Percentiles rank a stretch among this genome's conserved stretches.
Evolutionary conservation across 2,329 filamentous ascomycete genomes (phyloP).

Genomic region (Massarina eburnea): DNA sequence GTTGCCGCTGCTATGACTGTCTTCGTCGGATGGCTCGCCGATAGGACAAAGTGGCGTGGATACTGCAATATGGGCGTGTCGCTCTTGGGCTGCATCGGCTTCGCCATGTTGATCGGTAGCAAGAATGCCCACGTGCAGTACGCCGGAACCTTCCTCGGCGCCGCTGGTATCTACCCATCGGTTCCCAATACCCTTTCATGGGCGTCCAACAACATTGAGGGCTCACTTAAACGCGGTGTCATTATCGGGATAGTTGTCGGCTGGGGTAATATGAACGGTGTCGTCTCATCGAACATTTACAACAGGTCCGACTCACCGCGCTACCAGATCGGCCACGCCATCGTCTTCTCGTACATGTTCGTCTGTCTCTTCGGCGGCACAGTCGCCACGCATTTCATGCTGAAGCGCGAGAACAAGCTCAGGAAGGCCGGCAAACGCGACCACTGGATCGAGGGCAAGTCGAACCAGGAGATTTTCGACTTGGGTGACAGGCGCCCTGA

Average conservation of each 20-base stretch:
- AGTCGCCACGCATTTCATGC: slow-evolving; percentile 62
- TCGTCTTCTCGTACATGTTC: slow-evolving; percentile 72
- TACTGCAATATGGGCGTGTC: slow-evolving; percentile 77
- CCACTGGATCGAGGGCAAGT: slow-evolving; percentile 66
- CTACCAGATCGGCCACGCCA: slow-evolving; percentile 73
- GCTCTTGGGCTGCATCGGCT: slow-evolving; percentile 73
- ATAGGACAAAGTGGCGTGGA: slow-evolving; percentile 71
- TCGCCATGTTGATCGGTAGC: slow-evolving; percentile 74
- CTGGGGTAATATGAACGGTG: slow-evolving; percentile 90
- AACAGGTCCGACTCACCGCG: slow-evolving; percentile 59
- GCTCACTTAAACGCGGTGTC: slow-evolving; percentile 90
- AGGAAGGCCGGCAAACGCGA: slow-evolving; percentile 67
- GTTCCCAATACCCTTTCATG: slow-evolving; percentile 87
- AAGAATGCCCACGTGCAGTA: slow-evolving; percentile 71
- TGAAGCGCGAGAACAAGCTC: slow-evolving; percentile 69
- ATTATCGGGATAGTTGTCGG: slow-evolving; percentile 84
- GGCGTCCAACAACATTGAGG: slow-evolving; percentile 86
- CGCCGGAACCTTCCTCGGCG: slow-evolving; percentile 80
- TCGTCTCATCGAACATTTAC: slow-evolving; percentile 84
- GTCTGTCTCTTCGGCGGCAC: slow-evolving; percentile 73
- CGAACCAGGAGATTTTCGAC: slow-evolving; percentile 61
- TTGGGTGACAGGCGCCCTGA: slow-evolving; percentile 70
- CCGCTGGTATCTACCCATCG: slow-evolving; percentile 84
- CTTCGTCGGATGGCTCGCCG: slow-evolving; percentile 71
- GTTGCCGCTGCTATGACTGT: slow-evolving; percentile 71